Evolutionary conservation across 805 yeast genomes (phyloP), one percentile per base, ranked within the genome.

Genomic region (Dipodascus albidus): DNA sequence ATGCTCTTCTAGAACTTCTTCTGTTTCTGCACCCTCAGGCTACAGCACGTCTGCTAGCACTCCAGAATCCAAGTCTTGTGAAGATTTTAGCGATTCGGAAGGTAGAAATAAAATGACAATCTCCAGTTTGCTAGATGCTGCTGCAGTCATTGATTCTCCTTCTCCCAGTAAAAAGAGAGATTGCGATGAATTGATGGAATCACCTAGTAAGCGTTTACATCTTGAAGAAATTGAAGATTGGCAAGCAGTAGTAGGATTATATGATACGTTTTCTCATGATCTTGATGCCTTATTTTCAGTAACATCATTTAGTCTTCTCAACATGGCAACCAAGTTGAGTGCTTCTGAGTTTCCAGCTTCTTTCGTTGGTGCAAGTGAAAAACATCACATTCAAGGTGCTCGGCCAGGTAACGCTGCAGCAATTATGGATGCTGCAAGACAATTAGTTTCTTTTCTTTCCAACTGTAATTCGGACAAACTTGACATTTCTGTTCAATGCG

Each of bases 341-440:
- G 20, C 20, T 11, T 14, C 44, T 6, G 44, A 38, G 44, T 38
- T 38, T 14, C 44, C 44, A n/a, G n/a, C 8, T 38, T 14, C 20
- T 38, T 38, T 38, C 15, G 3, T 8, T 3, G n/a, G 6, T 20
- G 4, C 51, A 6, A 19, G 19, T 49, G 51, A 24, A 49, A 19
- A 49, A 20, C 22, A 17, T 23, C 14, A 19, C 4, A 22, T 27
- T 9, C 49, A 22, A 21, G 24, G 31, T 8, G 49, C 49, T 11
- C 24, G 24, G 22, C 31, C 31, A 11, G 55, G 52, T 20, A 57
- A 59, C 24, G 59, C 62, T 23, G 59, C 67, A 23, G 67, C 69
- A 24, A 63, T 66, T 51, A 51, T 65, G 27, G 70, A 67, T 53
- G 65, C 62, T 23, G 59, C 66, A 55, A 60, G 68, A 19, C 68